Conservation (phyloP, 2,329 filamentous ascomycete species). For the Botryosphaeria dothidea region DNA sequence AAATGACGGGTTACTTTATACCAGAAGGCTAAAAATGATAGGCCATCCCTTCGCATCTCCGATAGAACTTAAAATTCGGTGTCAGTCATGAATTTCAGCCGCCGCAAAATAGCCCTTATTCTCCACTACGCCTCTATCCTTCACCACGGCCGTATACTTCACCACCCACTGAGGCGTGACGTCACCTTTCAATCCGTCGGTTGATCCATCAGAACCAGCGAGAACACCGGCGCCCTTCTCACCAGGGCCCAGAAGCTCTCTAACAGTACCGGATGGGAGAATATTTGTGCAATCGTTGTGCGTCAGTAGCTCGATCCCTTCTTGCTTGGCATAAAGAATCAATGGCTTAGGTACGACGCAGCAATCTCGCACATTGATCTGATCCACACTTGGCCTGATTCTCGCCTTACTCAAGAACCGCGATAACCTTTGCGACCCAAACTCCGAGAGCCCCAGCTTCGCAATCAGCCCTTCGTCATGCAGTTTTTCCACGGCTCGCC, state of each 20-base stretch:
- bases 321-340: slow-evolving; percentile 77
- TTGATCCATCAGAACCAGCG: slow-evolving; percentile 56
- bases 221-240: slow-evolving; percentile 74
- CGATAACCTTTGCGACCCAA: slow-evolving; percentile 79
- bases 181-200: slow-evolving; percentile 69
- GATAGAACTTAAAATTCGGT: not conserved
- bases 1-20: too few relatives aligned
- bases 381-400: slow-evolving; percentile 79
- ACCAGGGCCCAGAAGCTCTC: slow-evolving; percentile 77
- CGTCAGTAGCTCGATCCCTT: slow-evolving; percentile 83
- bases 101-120: slow-evolving; percentile 97
- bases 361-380: slow-evolving; percentile 95
- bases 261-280: slow-evolving; percentile 78
- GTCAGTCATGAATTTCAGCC: slow-evolving; percentile 64
- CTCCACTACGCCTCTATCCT: slow-evolving; percentile 92
- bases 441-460: slow-evolving; percentile 85
- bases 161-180: slow-evolving; percentile 91
- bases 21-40: too few relatives aligned
- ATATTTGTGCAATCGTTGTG: slow-evolving; percentile 95
- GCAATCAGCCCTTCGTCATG: slow-evolving; percentile 70
- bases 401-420: slow-evolving; percentile 71
- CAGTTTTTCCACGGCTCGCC: slow-evolving; percentile 69
- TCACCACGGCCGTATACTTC: slow-evolving; percentile 95
- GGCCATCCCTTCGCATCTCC: not conserved
- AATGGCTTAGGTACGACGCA: slow-evolving; percentile 92